A percentile compares a stretch with the other conserved stretches of the same genome.
These are phyloP conservation scores for Fraxinus albicans DNA, from an alignment of 305 asterid genomes.

Conservation along the genomic window DNA sequence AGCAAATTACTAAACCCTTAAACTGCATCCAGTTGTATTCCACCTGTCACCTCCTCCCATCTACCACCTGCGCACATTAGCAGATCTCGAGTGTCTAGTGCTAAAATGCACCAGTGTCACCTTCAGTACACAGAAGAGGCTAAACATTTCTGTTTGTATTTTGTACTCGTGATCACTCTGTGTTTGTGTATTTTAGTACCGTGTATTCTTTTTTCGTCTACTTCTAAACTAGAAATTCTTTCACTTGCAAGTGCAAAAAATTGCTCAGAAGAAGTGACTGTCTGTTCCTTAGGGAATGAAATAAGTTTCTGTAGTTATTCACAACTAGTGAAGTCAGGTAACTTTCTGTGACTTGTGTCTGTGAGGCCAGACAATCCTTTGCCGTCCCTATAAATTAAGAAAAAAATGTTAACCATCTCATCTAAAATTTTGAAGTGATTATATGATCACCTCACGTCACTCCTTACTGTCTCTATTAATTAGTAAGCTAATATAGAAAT, in stretches of 20 bases:
- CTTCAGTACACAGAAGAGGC: background rate
- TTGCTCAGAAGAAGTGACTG: background rate
- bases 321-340: background rate
- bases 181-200: constrained; percentile 4
- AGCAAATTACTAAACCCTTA: background rate
- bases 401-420: background rate
- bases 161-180: constrained; percentile 25
- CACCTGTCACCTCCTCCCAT: background rate
- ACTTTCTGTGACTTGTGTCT: background rate
- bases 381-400: too few relatives aligned
- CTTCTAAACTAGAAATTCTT: constrained; percentile 25
- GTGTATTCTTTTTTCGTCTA: constrained; percentile 17
- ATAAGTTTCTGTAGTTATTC: background rate
- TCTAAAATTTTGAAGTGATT: background rate
- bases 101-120: background rate
- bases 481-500: too few relatives aligned
- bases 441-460: background rate
- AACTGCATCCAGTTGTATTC: background rate
- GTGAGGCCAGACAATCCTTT: background rate
- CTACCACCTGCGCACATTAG: background rate
- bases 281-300: background rate
- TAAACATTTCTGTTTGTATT: background rate
- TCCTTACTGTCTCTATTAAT: background rate
- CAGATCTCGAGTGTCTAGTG: background rate
- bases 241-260: constrained; percentile 23